phyloP scores from a whole-genome alignment of 139 green algal species.

The Picochlorum sp. region DNA sequence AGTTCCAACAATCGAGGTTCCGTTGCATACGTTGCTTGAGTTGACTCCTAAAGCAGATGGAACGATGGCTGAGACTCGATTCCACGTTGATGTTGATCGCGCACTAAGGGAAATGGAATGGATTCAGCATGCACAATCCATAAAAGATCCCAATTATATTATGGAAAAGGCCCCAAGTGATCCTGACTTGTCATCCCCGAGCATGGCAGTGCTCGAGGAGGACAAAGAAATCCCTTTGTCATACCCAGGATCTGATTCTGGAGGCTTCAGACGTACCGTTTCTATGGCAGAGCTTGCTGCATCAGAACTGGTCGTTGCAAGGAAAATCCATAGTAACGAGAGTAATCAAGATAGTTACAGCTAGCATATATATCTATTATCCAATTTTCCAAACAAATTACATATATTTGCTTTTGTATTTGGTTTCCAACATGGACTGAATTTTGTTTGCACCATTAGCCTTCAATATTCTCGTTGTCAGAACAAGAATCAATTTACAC shows the following conservation, averaged over 20 bases:
- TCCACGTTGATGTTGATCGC: constrained; percentile 35
- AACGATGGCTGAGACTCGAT: constrained; percentile 62
- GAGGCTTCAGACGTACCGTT: not conserved
- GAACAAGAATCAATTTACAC: constrained; percentile 7
- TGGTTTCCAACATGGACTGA: too few species aligned
- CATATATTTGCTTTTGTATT: not conserved
- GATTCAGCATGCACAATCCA: not conserved
- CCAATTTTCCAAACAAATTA: not conserved
- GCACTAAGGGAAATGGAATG: constrained; percentile 1
- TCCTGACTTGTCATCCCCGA: too few species aligned
- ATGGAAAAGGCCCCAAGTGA: too few species aligned
- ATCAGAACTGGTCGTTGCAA: constrained; percentile 11
- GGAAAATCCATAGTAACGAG: not conserved
- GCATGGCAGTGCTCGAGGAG: too few species aligned
- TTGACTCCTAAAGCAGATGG: constrained; percentile 72
- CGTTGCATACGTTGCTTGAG: constrained; percentile 88
- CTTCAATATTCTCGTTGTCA: constrained; percentile 1
- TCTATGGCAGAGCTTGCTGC: constrained; percentile 21
- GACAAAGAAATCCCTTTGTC: not conserved
- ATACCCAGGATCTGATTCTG: not conserved
- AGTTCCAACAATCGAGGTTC: constrained; percentile 70
- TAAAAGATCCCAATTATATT: too few species aligned
- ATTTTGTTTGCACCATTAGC: not conserved
- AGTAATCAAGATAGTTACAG: too few species aligned
- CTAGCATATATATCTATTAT: too few species aligned